Conservation (phyloP, 2,329 filamentous ascomycete species). For the Eutypella sp. region DNA sequence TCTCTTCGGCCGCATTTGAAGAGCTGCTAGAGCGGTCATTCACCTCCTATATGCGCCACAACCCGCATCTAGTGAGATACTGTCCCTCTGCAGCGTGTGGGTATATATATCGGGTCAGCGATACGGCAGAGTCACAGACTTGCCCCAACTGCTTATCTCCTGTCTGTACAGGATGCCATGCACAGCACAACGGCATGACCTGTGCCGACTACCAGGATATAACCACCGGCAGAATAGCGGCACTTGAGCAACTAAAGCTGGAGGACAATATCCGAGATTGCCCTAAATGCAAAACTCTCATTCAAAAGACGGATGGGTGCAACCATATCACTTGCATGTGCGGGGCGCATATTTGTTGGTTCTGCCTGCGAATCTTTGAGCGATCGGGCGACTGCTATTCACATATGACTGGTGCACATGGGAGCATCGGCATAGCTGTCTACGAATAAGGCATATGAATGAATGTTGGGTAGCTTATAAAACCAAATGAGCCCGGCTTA, state of each 20-base stretch:
- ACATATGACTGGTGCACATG: conserved; percentile 21
- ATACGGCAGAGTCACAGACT: conserved; percentile 15
- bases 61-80: conserved; percentile 28
- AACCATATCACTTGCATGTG: conserved; percentile 43
- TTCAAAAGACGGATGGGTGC: conserved; percentile 41
- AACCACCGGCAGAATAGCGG: conserved; percentile 18
- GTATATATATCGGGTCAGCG: conserved; percentile 33
- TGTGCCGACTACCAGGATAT: conserved; percentile 30
- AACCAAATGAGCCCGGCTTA: too few species aligned
- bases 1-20: conserved; percentile 30
- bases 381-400: conserved; percentile 13
- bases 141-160: conserved; percentile 32
- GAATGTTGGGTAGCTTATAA: too few species aligned
- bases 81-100: conserved; percentile 41
- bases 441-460: too few species aligned
- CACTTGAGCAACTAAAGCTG: conserved; percentile 25
- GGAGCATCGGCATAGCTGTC: conserved; percentile 7
- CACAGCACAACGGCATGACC: conserved; percentile 26
- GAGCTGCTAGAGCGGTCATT: conserved; percentile 33
- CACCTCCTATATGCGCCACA: conserved; percentile 26
- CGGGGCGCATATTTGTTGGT: conserved; percentile 42
- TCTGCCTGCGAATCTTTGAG: conserved; percentile 35
- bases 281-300: conserved; percentile 32
- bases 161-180: conserved; percentile 32
- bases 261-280: conserved; percentile 35